Base-by-base conservation (phyloP, 495 filamentous ascomycete genomes). In the Aspergillus conjunctus region DNA sequence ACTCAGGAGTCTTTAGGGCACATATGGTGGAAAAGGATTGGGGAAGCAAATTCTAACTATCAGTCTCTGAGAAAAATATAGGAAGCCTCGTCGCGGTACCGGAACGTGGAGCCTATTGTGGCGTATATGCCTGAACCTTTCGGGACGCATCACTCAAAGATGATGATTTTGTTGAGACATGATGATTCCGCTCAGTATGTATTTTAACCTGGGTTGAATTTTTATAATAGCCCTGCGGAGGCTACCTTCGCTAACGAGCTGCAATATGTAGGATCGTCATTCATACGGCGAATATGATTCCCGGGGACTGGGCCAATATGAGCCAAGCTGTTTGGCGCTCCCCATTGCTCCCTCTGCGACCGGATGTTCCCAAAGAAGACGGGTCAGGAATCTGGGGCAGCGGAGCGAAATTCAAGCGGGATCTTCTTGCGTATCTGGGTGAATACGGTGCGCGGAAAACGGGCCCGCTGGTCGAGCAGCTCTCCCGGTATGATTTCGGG, bases 211-310 rank as follows among this genome's bases (percentile, higher is more conserved):
- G 8, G 7, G 4, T 18, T 48, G 10, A 6, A 48, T 48, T 48
- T n/a, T n/a, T n/a, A n/a, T 18, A 18, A 20, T 48, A 18, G 6
- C n/a, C 21, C n/a, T 48, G 7, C 5, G 2, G 2, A 26, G 5
- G 26, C 5, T 26, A 26, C 20, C 18, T 8, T 17, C 3, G 22
- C 21, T 46, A 46, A 54, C n/a, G 21, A 6, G 17, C 41, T 37
- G 11, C 12, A 11, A 10, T 31, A 20, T 1, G 1, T 30, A 83
- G 81, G 51, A 74, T 96, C 15, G 73, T 95, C 17, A 93, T 96
- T 41, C 90, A 94, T 61, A 97, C 93, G 0, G 91, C 91, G 11
- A 96, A 97, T 63, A 90, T 96, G 85, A 92, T 96, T 45, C 69
- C 78, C 21, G 80, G 84, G 49, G 93, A 97, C 74, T 97, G 93